Base-by-base conservation (phyloP, 2,329 filamentous ascomycete species). In the Metarhizium anisopliae region DNA sequence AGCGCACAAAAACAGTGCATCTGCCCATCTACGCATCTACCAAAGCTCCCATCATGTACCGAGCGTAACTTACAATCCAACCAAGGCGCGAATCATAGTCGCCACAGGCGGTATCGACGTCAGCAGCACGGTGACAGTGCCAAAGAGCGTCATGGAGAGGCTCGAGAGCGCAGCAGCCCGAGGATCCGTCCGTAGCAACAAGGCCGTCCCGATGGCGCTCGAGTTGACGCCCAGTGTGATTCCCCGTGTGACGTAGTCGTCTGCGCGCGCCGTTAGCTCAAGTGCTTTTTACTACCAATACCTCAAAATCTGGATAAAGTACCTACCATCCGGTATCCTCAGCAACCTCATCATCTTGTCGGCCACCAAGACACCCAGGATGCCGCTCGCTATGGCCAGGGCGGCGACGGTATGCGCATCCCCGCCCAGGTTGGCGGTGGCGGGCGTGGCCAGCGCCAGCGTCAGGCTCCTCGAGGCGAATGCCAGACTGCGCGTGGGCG, bases 191-290 rank as follows among this genome's bases (percentile, higher is more conserved):
- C 74, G 71, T 2, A 85, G 66, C 2, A 85, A 68, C 38, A 83
- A 63, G 0, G 82, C 81, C 3, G 82, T 84, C 1, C 75, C 81
- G 43, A 85, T 80, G 6, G 81, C 82, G 4, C 77, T 80, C 0
- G 80, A 82, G 63, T 84, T 84, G 2, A 78, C 78, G 4, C 82
- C 81, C n/a, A 84, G 65, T 1, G 80, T 80, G 4, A 85, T 79
- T 10, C 82, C 82, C n/a, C 80, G 70, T 1, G 81, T 84, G 38
- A 85, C 80, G 58, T 84, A 85, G 65, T 84, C 82, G 61, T 84
- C 81, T 77, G 51, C 2, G 11, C 0, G 79, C 0, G 79, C 25
- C 25, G 25, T 25, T 3, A 25, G 25, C 25, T 25, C 25, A 25
- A 25, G 25, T 25, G 25, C 3, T 25, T 25, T 25, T 25, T 25